Conservation (phyloP, 176 grass and related monocot species). For the Guadua angustifolia region DNA sequence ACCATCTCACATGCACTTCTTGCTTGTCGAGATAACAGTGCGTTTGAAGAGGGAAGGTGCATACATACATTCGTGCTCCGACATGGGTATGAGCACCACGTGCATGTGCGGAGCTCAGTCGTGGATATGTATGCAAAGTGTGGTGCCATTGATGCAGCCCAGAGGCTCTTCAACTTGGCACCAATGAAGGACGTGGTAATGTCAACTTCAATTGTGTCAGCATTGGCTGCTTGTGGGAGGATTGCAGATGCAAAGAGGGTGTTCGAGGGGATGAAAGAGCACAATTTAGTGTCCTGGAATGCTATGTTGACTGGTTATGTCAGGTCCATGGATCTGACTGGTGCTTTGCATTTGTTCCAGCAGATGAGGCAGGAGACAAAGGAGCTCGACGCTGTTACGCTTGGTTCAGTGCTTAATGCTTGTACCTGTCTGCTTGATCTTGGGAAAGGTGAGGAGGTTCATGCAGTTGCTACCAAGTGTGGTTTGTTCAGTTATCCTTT, state of each 20-base stretch:
- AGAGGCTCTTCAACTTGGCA: conserved; percentile 60
- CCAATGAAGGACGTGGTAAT: conserved; percentile 64
- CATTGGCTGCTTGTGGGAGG: conserved; percentile 72
- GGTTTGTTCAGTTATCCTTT: conserved; percentile 46
- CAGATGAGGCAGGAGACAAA: conserved; percentile 62
- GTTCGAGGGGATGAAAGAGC: conserved; percentile 72
- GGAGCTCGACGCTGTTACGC: conserved; percentile 62
- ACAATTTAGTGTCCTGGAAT: conserved; percentile 88
- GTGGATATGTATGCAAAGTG: conserved; percentile 85
- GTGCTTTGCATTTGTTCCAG: conserved; percentile 73
- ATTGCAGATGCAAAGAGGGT: conserved; percentile 67
- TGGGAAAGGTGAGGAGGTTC: conserved; percentile 62
- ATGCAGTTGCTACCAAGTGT: conserved; percentile 59
- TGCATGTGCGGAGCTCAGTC: conserved; percentile 55
- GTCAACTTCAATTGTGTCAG: conserved; percentile 75
- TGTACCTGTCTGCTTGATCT: conserved; percentile 61
- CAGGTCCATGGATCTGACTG: conserved; percentile 60
- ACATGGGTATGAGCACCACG: conserved; percentile 56
- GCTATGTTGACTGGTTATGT: conserved; percentile 77
- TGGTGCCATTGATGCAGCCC: conserved; percentile 68
- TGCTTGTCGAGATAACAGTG: conserved; percentile 63
- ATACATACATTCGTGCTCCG: conserved; percentile 65
- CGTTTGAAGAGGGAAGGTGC: conserved; percentile 62
- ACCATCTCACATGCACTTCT: conserved; percentile 74
- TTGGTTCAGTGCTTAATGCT: conserved; percentile 67